phyloP scores from a whole-genome alignment of 169 alveolate species.

The Cryptosporidium andersoni region DNA sequence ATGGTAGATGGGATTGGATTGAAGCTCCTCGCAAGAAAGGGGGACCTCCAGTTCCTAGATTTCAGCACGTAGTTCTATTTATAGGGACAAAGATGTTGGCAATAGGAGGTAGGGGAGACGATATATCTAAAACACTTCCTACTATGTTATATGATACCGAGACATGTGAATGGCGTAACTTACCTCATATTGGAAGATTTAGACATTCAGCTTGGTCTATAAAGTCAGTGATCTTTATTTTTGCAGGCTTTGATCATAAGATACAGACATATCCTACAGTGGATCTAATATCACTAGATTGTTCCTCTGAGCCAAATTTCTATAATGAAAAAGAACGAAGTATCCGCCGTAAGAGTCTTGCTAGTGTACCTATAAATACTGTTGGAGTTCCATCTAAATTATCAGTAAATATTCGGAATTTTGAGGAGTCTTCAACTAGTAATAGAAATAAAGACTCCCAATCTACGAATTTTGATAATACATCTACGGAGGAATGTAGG shows the following conservation, averaged over 20 bases:
- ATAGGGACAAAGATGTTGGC: slow-evolving; percentile 90
- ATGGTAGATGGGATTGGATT: slow-evolving; percentile 99
- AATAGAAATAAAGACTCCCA: neutral
- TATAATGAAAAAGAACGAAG: slow-evolving; percentile 74
- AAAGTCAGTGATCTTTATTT: slow-evolving; percentile 87
- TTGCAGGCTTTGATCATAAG: slow-evolving; percentile 96
- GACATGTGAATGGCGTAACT: slow-evolving; percentile 92
- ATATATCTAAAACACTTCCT: slow-evolving; percentile 86
- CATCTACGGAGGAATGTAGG: neutral
- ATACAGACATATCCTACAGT: slow-evolving; percentile 92
- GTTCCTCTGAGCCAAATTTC: slow-evolving; percentile 75
- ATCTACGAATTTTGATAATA: neutral
- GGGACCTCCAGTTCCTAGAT: slow-evolving; percentile 89
- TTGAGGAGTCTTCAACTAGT: neutral
- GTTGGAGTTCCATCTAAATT: slow-evolving; percentile 8
- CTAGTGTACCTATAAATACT: slow-evolving; percentile 48
- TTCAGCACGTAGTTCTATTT: slow-evolving; percentile 87
- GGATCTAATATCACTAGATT: slow-evolving; percentile 81
- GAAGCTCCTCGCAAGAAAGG: slow-evolving; percentile 94
- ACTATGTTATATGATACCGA: slow-evolving; percentile 95
- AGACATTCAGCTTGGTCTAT: slow-evolving; percentile 92
- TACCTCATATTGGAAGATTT: slow-evolving; percentile 90
- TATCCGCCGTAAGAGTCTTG: slow-evolving; percentile 65
- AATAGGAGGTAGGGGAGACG: slow-evolving; percentile 96
- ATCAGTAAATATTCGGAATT: neutral